Percentiles rank a stretch among this genome's conserved stretches.
Evolutionary conservation across 768 basidiomycete species (phyloP).

Genomic region (Chiua virens): DNA sequence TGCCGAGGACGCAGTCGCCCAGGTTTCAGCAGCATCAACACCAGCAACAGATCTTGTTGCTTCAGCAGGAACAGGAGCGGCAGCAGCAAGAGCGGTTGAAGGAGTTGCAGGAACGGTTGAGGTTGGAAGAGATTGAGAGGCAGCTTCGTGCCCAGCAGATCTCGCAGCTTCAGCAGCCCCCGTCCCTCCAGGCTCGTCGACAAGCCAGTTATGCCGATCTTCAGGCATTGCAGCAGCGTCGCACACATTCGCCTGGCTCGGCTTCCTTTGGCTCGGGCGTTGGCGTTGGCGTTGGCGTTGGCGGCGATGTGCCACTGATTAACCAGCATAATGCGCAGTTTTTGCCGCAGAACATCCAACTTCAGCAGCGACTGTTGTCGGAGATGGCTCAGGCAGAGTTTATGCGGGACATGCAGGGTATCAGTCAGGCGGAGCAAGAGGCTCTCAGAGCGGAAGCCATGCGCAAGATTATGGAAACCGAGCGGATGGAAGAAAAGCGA

Average conservation of each 20-base stretch:
- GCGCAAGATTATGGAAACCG: slow-evolving; percentile 89
- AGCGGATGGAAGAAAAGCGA: slow-evolving; percentile 83
- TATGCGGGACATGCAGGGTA: slow-evolving; percentile 60
- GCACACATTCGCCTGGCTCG: slow-evolving; percentile 48
- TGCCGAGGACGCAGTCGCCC: slow-evolving; percentile 72
- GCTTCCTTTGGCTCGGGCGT: slow-evolving; percentile 31
- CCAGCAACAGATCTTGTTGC: slow-evolving; percentile 64
- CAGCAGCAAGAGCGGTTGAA: slow-evolving; percentile 55
- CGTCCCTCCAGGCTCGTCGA: slow-evolving; percentile 37
- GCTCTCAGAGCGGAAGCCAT: slow-evolving; percentile 74
- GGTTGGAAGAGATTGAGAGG: slow-evolving; percentile 65
- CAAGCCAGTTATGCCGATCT: slow-evolving; percentile 48
- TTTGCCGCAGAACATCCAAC: slow-evolving; percentile 62
- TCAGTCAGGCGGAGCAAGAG: slow-evolving; percentile 63
- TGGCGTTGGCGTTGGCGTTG: slow-evolving; percentile 13
- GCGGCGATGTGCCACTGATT: slow-evolving; percentile 29
- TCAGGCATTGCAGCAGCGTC: slow-evolving; percentile 49
- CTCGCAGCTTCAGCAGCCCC: slow-evolving; percentile 46
- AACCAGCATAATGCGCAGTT: slow-evolving; percentile 56
- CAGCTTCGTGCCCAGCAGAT: slow-evolving; percentile 56
- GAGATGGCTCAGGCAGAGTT: slow-evolving; percentile 75
- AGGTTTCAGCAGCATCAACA: slow-evolving; percentile 77
- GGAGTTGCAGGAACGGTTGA: slow-evolving; percentile 64
- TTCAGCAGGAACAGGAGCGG: slow-evolving; percentile 68
- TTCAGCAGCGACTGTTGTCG: slow-evolving; percentile 75